Percentiles rank a stretch among this genome's conserved stretches.
These are phyloP conservation scores for Arthrocladium fulminans DNA, from an alignment of 2,329 filamentous ascomycete genomes.

Conservation along the genomic window DNA sequence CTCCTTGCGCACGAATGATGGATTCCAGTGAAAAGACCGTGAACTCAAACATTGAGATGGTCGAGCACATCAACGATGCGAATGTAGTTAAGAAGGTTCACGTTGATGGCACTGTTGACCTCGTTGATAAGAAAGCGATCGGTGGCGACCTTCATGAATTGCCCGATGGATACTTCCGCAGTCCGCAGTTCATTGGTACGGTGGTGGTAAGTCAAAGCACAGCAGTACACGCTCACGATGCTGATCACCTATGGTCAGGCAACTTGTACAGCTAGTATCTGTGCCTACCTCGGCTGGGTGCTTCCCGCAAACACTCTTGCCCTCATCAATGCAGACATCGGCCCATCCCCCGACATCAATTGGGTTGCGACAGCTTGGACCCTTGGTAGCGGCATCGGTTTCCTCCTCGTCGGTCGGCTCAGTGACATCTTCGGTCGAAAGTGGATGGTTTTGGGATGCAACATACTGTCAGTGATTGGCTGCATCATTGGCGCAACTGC, in stretches of 20 bases:
- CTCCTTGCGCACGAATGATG: background rate
- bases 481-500: slow-evolving; percentile 31
- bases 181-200: slow-evolving; percentile 38
- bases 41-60: background rate
- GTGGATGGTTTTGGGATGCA: slow-evolving; percentile 27
- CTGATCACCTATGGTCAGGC: slow-evolving; percentile 7
- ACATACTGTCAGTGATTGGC: slow-evolving; percentile 29
- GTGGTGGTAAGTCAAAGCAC: background rate
- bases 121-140: background rate
- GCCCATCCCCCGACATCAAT: slow-evolving; percentile 24
- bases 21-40: background rate
- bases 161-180: slow-evolving; percentile 70
- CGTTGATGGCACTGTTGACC: slow-evolving; percentile 2
- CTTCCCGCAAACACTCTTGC: slow-evolving; percentile 21
- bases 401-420: slow-evolving; percentile 28
- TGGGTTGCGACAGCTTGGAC: slow-evolving; percentile 26
- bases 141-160: slow-evolving; percentile 19
- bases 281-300: slow-evolving; percentile 22
- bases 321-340: slow-evolving; percentile 26
- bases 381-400: slow-evolving; percentile 23
- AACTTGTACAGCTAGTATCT: slow-evolving; percentile 16
- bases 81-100: background rate
- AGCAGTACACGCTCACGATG: slow-evolving; percentile 16
- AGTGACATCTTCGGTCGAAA: slow-evolving; percentile 30
- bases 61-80: too few species aligned